phyloP scores from a whole-genome alignment of 2,329 filamentous ascomycete genomes.

The Aspergillus sergii region DNA sequence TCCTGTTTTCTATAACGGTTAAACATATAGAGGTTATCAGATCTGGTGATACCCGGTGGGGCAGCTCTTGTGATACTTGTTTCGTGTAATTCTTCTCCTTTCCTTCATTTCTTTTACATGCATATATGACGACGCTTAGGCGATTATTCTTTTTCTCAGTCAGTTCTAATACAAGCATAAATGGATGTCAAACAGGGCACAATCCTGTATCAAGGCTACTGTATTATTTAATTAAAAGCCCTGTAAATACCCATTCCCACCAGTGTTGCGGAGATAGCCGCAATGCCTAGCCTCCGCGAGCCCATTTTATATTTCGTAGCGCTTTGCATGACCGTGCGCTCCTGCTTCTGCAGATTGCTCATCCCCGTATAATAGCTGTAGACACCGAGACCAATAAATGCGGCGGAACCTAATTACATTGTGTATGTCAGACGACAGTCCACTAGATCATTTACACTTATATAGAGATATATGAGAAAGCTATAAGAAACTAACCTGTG shows the following conservation, averaged over 20 bases:
- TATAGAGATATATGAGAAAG: neutral
- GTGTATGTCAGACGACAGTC: constrained; percentile 13
- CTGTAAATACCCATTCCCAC: constrained; percentile 72
- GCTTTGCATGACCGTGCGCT: constrained; percentile 64
- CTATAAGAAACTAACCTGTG: constrained; percentile 59
- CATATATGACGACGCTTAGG: neutral
- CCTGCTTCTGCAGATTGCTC: constrained; percentile 68
- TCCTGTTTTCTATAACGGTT: constrained; percentile 22
- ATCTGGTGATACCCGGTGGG: constrained; percentile 40
- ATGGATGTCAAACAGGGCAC: neutral
- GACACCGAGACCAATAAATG: constrained; percentile 73
- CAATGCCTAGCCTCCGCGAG: constrained; percentile 68
- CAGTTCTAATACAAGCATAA: neutral
- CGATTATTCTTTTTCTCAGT: neutral
- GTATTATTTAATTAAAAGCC: constrained; percentile 56
- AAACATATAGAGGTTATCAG: constrained; percentile 39
- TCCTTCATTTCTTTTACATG: constrained; percentile 4
- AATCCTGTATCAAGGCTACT: neutral
- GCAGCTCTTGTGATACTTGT: constrained; percentile 29
- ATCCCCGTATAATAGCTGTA: constrained; percentile 80
- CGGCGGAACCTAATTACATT: constrained; percentile 63
- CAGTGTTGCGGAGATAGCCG: constrained; percentile 67
- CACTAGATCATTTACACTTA: neutral
- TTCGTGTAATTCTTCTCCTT: constrained; percentile 13
- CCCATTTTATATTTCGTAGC: constrained; percentile 72